Conservation (phyloP, 2,329 filamentous ascomycete species). For the Colletotrichum tamarilloi region DNA sequence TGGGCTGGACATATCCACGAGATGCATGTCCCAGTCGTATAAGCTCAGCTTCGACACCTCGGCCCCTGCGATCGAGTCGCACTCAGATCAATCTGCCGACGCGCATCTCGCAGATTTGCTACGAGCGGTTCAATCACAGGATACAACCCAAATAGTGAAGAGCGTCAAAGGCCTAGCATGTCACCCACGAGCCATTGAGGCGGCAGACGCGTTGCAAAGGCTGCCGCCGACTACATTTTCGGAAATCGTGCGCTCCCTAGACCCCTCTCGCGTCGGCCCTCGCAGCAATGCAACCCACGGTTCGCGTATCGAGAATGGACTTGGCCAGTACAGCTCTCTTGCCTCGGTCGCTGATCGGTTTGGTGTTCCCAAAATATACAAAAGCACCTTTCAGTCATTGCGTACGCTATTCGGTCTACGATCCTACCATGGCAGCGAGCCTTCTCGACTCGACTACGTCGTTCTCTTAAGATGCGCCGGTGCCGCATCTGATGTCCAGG, state of each 20-base stretch:
- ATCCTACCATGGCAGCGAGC: conserved; percentile 37
- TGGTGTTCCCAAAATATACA: conserved; percentile 57
- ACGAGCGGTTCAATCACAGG: conserved; percentile 44
- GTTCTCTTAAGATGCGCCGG: conserved; percentile 60
- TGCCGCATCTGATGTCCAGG: conserved; percentile 50
- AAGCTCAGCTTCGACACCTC: background rate
- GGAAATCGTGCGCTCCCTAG: conserved; percentile 71
- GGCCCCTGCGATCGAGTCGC: background rate
- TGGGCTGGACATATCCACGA: background rate
- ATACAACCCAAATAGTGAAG: conserved; percentile 39
- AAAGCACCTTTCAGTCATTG: conserved; percentile 48
- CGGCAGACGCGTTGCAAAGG: conserved; percentile 7
- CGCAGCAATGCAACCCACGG: conserved; percentile 61
- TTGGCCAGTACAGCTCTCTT: conserved; percentile 52
- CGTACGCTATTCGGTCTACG: conserved; percentile 49
- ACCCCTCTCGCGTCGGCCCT: conserved; percentile 63
- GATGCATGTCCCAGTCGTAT: background rate
- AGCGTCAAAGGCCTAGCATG: conserved; percentile 43
- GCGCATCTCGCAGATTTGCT: conserved; percentile 38
- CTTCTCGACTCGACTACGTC: conserved; percentile 55
- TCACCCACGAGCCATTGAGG: conserved; percentile 8
- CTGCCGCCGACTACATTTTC: conserved; percentile 69
- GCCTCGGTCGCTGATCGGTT: conserved; percentile 52
- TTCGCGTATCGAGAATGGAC: conserved; percentile 51
- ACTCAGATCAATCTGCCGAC: background rate